These are phyloP conservation scores for Stenogyne calaminthoides DNA, from an alignment of 305 asterid species.

Conservation along the genomic window DNA sequence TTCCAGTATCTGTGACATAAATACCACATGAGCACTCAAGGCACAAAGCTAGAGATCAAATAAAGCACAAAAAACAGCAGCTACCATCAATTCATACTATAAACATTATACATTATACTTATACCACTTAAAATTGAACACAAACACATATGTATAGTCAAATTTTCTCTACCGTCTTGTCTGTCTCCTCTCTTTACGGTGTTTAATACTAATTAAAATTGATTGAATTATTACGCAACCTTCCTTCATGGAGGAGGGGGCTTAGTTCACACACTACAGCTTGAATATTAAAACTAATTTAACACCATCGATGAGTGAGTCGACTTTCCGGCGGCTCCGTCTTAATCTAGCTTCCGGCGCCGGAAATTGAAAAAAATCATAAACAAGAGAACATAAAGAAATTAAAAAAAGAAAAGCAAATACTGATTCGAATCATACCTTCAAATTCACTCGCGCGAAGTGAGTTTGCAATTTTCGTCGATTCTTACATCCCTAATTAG, in stretches of 20 bases:
- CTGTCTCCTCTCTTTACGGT: not conserved
- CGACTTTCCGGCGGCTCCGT: not conserved
- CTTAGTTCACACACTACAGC: not conserved
- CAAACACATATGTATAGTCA: not conserved
- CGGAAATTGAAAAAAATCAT: not conserved
- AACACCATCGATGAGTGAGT: not conserved
- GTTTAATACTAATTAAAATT: not conserved
- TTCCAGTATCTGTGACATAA: too few species aligned
- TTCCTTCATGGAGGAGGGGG: too few species aligned
- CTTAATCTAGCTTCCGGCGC: too few species aligned
- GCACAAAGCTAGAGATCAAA: too few species aligned
- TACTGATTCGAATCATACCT: not conserved
- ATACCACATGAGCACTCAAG: too few species aligned
- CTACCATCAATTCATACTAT: not conserved
- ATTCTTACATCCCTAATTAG: not conserved
- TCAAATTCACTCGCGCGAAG: not conserved
- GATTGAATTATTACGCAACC: not conserved
- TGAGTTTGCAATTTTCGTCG: not conserved
- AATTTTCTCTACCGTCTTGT: not conserved
- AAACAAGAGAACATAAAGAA: not conserved
- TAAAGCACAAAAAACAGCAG: not conserved
- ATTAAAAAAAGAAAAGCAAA: not conserved
- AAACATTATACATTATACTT: not conserved
- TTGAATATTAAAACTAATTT: not conserved
- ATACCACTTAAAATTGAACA: not conserved